A percentile compares a stretch with the other conserved stretches of the same genome.
Conservation (phyloP, 495 filamentous ascomycete species). For the Xylaria curta region DNA sequence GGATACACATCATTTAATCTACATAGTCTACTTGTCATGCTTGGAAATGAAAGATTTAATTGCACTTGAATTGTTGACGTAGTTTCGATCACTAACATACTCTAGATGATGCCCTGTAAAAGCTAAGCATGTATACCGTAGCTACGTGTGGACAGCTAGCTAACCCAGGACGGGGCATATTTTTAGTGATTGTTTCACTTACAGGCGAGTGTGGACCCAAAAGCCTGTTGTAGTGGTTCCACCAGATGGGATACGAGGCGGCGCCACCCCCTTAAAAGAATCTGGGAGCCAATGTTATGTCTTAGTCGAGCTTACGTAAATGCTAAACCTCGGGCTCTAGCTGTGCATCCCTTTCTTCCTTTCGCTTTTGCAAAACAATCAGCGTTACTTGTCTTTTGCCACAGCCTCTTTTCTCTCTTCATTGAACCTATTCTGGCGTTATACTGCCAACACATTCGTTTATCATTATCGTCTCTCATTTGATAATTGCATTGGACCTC, state of each 20-base stretch:
- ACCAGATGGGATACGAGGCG: conserved; percentile 4
- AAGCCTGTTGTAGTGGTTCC: background rate
- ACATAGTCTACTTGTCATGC: background rate
- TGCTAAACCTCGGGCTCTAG: background rate
- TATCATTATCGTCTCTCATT: conserved; percentile 20
- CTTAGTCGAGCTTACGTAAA: conserved; percentile 3
- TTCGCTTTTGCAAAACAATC: conserved; percentile 5
- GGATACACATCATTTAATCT: background rate
- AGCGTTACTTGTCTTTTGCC: conserved; percentile 7
- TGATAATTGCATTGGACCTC: background rate
- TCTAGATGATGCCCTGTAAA: no score
- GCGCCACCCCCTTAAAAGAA: conserved; percentile 22
- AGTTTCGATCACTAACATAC: background rate
- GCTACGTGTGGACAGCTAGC: background rate
- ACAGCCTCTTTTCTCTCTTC: conserved; percentile 20
- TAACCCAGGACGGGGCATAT: conserved; percentile 9
- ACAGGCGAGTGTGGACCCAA: background rate
- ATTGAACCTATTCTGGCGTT: conserved; percentile 16
- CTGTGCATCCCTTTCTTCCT: conserved; percentile 1
- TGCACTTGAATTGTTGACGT: background rate
- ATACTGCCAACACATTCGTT: conserved; percentile 20
- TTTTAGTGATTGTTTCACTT: background rate
- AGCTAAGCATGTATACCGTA: background rate
- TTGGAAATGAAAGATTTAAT: background rate
- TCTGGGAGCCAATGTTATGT: conserved; percentile 7